A percentile compares a stretch with the other conserved stretches of the same genome.
phyloP scores from a whole-genome alignment of 192 early-diverging fungal genomes.

The Coemansia sp. region DNA sequence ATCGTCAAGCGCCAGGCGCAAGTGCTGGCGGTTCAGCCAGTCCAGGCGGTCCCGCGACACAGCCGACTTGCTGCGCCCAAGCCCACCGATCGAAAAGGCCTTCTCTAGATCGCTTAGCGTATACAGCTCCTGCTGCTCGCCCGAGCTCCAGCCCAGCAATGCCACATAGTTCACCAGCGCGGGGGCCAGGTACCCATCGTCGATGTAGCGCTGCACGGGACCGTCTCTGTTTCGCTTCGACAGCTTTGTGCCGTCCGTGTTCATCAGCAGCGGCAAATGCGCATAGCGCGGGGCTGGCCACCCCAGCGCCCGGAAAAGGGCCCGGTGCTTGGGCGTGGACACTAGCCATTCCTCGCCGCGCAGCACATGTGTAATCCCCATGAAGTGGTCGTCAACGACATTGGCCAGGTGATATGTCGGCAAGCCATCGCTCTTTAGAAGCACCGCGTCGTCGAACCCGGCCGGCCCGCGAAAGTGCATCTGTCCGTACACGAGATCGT shows the following conservation, averaged over 20 bases:
- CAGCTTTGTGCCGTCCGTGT: conserved; percentile 73
- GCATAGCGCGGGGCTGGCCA: conserved; percentile 75
- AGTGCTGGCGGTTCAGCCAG: conserved; percentile 46
- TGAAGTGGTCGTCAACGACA: conserved; percentile 87
- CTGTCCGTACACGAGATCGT: conserved; percentile 71
- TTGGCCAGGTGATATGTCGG: conserved; percentile 95
- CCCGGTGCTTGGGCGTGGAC: conserved; percentile 86
- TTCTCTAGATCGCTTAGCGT: conserved; percentile 40
- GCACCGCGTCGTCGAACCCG: conserved; percentile 78
- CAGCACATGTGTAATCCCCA: conserved; percentile 89
- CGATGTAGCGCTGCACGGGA: conserved; percentile 63
- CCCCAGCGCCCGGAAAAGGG: conserved; percentile 75
- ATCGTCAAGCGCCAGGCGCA: conserved; percentile 17
- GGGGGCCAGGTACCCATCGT: conserved; percentile 76
- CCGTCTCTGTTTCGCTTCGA: conserved; percentile 83
- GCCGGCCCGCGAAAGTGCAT: conserved; percentile 63
- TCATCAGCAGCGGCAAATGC: conserved; percentile 85
- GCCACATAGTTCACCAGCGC: conserved; percentile 86
- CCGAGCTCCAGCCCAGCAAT: conserved; percentile 73
- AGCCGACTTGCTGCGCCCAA: conserved; percentile 40
- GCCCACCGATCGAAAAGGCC: conserved; percentile 24
- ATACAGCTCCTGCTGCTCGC: conserved; percentile 57
- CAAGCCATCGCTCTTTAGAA: conserved; percentile 87
- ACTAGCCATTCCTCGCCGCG: conserved; percentile 95
- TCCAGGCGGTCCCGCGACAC: conserved; percentile 40